A percentile compares a stretch with the other conserved stretches of the same genome.
Evolutionary conservation across 176 grass and related monocot genomes (phyloP).

Genomic region (Triticum monococcum): DNA sequence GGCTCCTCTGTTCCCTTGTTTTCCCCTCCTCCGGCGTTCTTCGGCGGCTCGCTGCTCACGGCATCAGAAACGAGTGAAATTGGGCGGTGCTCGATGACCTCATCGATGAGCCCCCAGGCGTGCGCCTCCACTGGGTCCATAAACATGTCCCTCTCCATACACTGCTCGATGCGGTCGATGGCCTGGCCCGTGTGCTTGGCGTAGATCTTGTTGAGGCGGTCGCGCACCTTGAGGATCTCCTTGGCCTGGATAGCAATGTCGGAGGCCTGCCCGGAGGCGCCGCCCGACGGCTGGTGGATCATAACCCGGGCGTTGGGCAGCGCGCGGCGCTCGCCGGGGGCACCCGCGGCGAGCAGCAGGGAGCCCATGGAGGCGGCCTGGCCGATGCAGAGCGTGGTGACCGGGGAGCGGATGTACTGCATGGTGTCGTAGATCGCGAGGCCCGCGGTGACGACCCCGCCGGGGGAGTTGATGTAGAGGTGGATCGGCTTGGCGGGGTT

Average conservation of each 20-base stretch:
- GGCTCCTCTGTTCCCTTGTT: constrained; percentile 42
- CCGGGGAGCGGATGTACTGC: constrained; percentile 86
- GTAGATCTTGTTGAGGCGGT: constrained; percentile 87
- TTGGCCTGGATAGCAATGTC: constrained; percentile 92
- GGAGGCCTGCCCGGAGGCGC: constrained; percentile 64
- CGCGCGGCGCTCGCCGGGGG: constrained; percentile 70
- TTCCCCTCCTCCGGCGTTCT: constrained; percentile 19
- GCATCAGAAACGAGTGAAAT: constrained; percentile 67
- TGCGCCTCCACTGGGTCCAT: constrained; percentile 87
- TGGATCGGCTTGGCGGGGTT: constrained; percentile 89
- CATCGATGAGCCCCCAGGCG: constrained; percentile 80
- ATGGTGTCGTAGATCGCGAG: constrained; percentile 98
- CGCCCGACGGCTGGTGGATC: constrained; percentile 96
- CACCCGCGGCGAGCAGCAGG: constrained; percentile 78
- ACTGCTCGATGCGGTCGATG: constrained; percentile 64
- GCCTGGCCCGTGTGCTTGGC: constrained; percentile 71
- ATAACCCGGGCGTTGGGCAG: constrained; percentile 86
- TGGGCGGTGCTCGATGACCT: constrained; percentile 89
- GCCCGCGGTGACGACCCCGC: constrained; percentile 78
- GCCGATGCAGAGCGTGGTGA: constrained; percentile 92
- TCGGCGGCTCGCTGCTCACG: constrained; percentile 17
- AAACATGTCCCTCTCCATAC: constrained; percentile 89
- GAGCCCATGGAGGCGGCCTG: constrained; percentile 97
- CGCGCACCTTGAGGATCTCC: constrained; percentile 94
- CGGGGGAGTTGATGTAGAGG: constrained; percentile 95